Base-by-base conservation (phyloP, 2,329 filamentous ascomycete species). In the Cercospora zeae-maydis region DNA sequence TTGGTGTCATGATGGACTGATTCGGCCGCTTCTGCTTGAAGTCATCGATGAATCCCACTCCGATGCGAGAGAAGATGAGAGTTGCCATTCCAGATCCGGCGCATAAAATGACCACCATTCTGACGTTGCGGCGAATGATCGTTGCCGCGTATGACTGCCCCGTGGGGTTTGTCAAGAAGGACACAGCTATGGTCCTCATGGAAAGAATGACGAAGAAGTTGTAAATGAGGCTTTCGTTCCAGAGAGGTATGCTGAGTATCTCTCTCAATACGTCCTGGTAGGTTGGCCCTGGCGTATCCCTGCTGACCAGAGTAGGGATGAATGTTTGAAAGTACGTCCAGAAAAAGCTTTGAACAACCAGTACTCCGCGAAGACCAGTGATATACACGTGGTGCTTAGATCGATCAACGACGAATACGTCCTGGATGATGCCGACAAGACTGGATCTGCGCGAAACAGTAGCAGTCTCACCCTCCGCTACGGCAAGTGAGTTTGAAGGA, bases 261-360 rank as follows among this genome's bases (percentile, higher is more conserved):
- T 81, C 79, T 54, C 79, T 77, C 31, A 82, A 67, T 30, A 79
- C 68, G 14, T 72, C 67, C 67, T 80, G 77, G 61, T 78, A 79
- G 11, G 68, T 58, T 2, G 77, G 75, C 0, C 78, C 78, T n/a
- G 72, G 56, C 9, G 71, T 65, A 55, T 76, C 74, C n/a, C 69
- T 69, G 2, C 75, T 75, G 4, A 79, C 78, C 9, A 79, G 70
- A 8, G 74, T 72, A 13, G 80, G 80, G 16, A 79, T 74, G 66
- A 81, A 82, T 1, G 75, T 76, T 49, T 76, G 72, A 49, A 82
- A 77, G 67, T 80, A 82, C 45, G 77, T 71, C 71, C 78, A 81
- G 45, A 81, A 64, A 54, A 82, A 79, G 10, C 76, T 75, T 63
- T 78, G 70, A 11, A 82, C 66, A 6, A 76, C 76, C 16, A 81